Evolutionary conservation across 2,329 filamentous ascomycete genomes (phyloP).

Genomic region (Colletotrichum ledebouriae): DNA sequence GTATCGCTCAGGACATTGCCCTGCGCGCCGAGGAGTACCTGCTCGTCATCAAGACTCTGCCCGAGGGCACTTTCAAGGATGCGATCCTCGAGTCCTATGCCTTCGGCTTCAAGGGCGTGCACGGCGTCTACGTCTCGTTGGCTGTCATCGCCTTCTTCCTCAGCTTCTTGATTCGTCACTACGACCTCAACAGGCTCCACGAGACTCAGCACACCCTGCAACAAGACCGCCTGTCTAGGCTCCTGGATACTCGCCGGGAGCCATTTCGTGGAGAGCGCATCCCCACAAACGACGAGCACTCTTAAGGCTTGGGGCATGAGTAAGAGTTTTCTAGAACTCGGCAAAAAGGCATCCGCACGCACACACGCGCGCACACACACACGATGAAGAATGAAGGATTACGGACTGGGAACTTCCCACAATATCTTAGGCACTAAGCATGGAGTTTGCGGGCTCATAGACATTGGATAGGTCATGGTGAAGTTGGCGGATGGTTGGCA

Average conservation of each 20-base stretch:
- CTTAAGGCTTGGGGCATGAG: neutral
- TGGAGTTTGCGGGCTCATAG: conserved; percentile 36
- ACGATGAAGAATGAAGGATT: neutral
- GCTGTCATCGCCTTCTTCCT: conserved; percentile 35
- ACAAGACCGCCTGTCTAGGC: conserved; percentile 30
- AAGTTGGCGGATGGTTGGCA: neutral
- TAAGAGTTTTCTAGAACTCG: conserved; percentile 8
- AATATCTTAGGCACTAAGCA: conserved; percentile 30
- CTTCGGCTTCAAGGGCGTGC: conserved; percentile 40
- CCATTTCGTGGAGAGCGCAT: conserved; percentile 16
- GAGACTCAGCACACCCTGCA: conserved; percentile 39
- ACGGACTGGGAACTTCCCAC: neutral
- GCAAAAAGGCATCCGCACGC: neutral
- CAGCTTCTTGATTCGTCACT: conserved; percentile 40
- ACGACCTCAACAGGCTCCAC: conserved; percentile 38
- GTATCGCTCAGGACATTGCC: conserved; percentile 39
- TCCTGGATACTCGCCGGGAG: conserved; percentile 22
- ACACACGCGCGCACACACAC: neutral
- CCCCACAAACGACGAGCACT: conserved; percentile 28
- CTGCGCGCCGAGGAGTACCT: conserved; percentile 38
- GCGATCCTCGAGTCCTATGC: conserved; percentile 35
- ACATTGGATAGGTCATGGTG: conserved; percentile 17
- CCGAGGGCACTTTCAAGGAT: conserved; percentile 40
- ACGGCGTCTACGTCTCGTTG: conserved; percentile 38
- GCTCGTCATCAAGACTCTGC: conserved; percentile 32